Percentiles rank a stretch among this genome's conserved stretches.
phyloP scores from a whole-genome alignment of 176 grass and related monocot species.

The Aegilops sharonensis region DNA sequence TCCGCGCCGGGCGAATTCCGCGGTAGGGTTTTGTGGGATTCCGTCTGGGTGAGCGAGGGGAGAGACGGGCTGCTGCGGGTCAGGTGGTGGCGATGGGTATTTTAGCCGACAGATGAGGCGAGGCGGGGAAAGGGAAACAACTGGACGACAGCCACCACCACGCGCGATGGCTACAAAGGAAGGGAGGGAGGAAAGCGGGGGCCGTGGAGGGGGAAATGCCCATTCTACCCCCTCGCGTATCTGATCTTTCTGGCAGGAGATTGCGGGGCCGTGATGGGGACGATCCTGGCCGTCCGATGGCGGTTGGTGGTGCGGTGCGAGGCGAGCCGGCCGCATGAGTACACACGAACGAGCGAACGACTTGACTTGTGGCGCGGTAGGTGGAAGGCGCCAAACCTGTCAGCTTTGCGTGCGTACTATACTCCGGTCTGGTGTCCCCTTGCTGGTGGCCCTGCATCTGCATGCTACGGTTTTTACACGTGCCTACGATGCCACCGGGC shows the following conservation, averaged over 20 bases:
- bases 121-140: neutral
- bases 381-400: slow-evolving; percentile 24
- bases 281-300: neutral
- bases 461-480: neutral
- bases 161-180: neutral
- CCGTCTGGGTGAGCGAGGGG: neutral
- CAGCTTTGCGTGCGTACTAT: neutral
- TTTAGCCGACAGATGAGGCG: neutral
- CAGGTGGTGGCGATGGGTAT: slow-evolving; percentile 4
- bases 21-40: slow-evolving; percentile 25
- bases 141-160: slow-evolving; percentile 9
- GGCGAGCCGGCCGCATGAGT: too few relatives aligned
- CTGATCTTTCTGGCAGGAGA: neutral
- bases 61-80: neutral
- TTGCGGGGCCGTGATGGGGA: neutral
- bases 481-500: neutral
- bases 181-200: neutral
- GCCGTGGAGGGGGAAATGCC: neutral
- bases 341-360: too few relatives aligned
- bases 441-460: neutral
- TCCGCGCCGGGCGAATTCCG: neutral
- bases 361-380: neutral
- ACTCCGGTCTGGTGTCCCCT: neutral
- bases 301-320: slow-evolving; percentile 1
- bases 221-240: slow-evolving; percentile 8